Evolutionary conservation across 1,139 yeast genomes (phyloP).

Genomic region (Suhomyces guaymorum): DNA sequence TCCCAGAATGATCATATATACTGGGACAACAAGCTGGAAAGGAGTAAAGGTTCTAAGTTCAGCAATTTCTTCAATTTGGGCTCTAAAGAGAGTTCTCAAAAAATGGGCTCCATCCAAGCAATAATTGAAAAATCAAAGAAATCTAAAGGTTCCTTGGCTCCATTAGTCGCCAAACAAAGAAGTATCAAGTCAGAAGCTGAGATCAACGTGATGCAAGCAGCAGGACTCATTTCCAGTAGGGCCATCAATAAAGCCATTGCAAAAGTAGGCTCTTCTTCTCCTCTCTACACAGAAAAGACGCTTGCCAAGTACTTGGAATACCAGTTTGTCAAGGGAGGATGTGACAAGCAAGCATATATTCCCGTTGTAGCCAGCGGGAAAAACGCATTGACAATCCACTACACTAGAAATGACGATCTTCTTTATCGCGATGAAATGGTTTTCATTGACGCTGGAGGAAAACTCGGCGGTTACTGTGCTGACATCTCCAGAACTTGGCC

Average conservation of each 20-base stretch:
- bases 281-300: slow-evolving; percentile 70
- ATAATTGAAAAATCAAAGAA: slow-evolving; percentile 30
- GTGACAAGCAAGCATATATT: slow-evolving; percentile 85
- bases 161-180: slow-evolving; percentile 58
- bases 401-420: slow-evolving; percentile 83
- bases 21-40: slow-evolving; percentile 43
- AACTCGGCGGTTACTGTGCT: slow-evolving; percentile 90
- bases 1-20: slow-evolving; percentile 49
- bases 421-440: slow-evolving; percentile 78
- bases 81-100: slow-evolving; percentile 8
- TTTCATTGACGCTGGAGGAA: slow-evolving; percentile 93
- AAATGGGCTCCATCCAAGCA: slow-evolving; percentile 20
- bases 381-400: slow-evolving; percentile 85
- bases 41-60: slow-evolving; percentile 14
- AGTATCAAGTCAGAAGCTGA: slow-evolving; percentile 76
- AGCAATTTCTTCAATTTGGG: slow-evolving; percentile 14
- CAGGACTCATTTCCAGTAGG: slow-evolving; percentile 78
- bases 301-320: slow-evolving; percentile 82
- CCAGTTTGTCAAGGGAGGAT: slow-evolving; percentile 80
- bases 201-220: slow-evolving; percentile 73
- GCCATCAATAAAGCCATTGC: slow-evolving; percentile 85
- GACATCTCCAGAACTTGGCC: slow-evolving; percentile 99
- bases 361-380: slow-evolving; percentile 96
- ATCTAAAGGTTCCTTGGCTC: slow-evolving; percentile 44
- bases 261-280: slow-evolving; percentile 42